These are phyloP conservation scores for Rhizophagus prolifer DNA, from an alignment of 192 early-diverging fungal genomes.

Conservation along the genomic window DNA sequence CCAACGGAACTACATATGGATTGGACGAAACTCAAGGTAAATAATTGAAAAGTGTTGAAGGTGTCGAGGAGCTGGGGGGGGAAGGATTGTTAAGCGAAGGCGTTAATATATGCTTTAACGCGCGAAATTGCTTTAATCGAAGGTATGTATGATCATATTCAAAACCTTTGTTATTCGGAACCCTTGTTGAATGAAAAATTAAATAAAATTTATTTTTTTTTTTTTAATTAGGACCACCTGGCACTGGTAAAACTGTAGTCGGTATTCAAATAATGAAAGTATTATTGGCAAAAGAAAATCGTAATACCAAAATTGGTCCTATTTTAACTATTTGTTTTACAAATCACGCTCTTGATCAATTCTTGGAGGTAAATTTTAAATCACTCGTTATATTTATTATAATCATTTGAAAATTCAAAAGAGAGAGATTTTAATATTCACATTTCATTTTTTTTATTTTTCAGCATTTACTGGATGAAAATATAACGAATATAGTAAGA, in stretches of 20 bases:
- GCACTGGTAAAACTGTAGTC: constrained; percentile 55
- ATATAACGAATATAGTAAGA: constrained; percentile 40
- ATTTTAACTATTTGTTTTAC: constrained; percentile 56
- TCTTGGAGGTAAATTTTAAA: constrained; percentile 39
- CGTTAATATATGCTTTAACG: constrained; percentile 47
- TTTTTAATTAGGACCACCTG: constrained; percentile 37
- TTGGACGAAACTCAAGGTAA: no score
- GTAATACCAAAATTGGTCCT: constrained; percentile 36
- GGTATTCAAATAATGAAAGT: constrained; percentile 52
- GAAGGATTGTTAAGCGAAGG: no score
- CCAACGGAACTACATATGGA: no score
- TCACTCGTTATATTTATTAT: no score
- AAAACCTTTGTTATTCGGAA: no score
- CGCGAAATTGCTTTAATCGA: constrained; percentile 56
- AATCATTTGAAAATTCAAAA: no score
- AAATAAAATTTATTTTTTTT: no score
- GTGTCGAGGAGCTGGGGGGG: no score
- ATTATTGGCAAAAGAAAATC: constrained; percentile 34
- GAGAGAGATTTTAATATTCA: no score
- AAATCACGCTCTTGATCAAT: constrained; percentile 65
- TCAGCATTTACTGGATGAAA: neutral
- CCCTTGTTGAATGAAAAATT: no score
- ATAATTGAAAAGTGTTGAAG: no score
- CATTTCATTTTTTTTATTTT: neutral
- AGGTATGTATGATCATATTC: constrained; percentile 11